Percentiles rank a stretch among this genome's conserved stretches.
Evolutionary conservation across 768 basidiomycete genomes (phyloP).

Genomic region (Dentipellis sp.): DNA sequence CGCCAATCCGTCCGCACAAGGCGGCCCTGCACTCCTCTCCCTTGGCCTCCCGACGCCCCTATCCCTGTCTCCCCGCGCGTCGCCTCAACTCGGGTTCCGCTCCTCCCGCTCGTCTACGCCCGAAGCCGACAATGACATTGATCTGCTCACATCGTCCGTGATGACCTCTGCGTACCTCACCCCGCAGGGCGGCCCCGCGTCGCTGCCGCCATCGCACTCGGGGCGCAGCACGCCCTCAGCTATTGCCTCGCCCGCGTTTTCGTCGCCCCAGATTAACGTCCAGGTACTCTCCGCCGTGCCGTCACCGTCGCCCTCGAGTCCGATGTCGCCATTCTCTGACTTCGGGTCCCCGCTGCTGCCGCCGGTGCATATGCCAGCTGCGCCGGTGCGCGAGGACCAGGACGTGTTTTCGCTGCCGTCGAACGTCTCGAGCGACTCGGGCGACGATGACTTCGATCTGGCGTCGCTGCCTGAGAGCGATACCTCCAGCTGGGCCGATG

Average conservation of each 20-base stretch:
- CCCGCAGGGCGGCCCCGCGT: background rate
- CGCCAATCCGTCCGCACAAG: background rate
- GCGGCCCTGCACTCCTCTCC: background rate
- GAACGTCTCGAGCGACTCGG: conserved; percentile 1
- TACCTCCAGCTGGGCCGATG: conserved; percentile 6
- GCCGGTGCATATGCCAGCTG: background rate
- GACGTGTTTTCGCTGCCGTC: conserved; percentile 12
- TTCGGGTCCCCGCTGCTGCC: background rate
- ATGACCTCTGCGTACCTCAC: background rate
- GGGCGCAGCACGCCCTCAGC: background rate
- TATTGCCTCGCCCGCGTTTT: background rate
- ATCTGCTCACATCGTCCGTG: background rate
- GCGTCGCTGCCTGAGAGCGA: conserved; percentile 8
- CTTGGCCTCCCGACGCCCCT: conserved; percentile 1
- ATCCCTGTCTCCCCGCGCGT: background rate
- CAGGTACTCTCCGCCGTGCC: background rate
- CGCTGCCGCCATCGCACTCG: background rate
- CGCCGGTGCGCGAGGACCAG: background rate
- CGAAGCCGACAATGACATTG: background rate
- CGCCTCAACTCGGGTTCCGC: background rate
- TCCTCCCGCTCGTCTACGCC: background rate
- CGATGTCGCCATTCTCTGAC: background rate
- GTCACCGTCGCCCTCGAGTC: background rate
- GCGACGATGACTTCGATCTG: conserved; percentile 8
- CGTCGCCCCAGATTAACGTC: background rate